Percentiles rank a stretch among this genome's conserved stretches.
phyloP scores from a whole-genome alignment of 2,329 filamentous ascomycete genomes.

The Sclerotinia trifoliorum region DNA sequence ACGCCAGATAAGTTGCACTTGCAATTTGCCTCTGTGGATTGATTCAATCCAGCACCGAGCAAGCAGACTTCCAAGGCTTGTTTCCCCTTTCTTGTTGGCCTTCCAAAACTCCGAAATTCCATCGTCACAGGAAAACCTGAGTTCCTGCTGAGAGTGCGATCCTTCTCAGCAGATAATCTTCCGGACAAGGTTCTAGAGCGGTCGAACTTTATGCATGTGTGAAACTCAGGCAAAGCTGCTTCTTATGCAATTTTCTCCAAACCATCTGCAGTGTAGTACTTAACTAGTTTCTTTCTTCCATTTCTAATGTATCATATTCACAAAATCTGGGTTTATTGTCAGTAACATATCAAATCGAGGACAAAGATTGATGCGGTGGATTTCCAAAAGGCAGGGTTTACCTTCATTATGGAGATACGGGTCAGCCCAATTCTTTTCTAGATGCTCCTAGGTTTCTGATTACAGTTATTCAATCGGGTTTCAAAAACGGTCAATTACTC shows the following conservation, averaged over 20 bases:
- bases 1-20: neutral
- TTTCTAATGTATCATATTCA: no score
- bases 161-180: neutral
- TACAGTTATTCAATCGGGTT: neutral
- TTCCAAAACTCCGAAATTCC: neutral
- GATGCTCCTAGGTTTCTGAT: neutral
- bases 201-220: neutral
- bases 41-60: neutral
- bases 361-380: no score
- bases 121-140: neutral
- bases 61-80: neutral
- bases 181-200: neutral
- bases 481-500: neutral
- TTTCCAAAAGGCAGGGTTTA: no score
- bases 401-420: neutral
- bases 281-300: neutral
- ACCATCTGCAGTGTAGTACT: neutral
- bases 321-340: no score
- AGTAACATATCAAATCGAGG: no score
- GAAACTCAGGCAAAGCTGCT: neutral
- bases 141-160: neutral
- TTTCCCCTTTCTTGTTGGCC: neutral
- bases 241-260: neutral
- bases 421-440: neutral
- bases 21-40: constrained; percentile 3